Conservation (phyloP, 202 grass and related monocot genomes). For the Musa balbisiana region DNA sequence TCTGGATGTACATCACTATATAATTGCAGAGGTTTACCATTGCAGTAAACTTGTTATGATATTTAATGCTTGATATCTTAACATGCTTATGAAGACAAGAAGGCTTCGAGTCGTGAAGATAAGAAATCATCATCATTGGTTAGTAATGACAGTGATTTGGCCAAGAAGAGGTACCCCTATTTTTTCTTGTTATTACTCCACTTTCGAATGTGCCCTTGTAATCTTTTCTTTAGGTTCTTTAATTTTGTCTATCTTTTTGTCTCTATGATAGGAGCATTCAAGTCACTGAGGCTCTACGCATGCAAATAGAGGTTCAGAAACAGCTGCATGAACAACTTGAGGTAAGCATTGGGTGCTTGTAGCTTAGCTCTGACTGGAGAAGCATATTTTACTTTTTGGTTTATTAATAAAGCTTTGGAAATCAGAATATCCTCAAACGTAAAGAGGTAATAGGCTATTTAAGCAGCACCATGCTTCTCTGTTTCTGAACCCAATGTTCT, state of each 20-base stretch:
- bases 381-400: background rate
- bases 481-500: background rate
- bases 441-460: background rate
- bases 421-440: background rate
- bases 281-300: conserved; percentile 59
- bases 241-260: background rate
- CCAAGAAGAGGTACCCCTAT: conserved; percentile 43
- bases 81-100: conserved; percentile 46
- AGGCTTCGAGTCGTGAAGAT: conserved; percentile 37
- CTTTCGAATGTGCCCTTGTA: background rate
- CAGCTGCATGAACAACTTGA: conserved; percentile 84
- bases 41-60: background rate
- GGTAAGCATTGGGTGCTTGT: conserved; percentile 29
- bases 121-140: conserved; percentile 32
- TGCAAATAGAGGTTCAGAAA: conserved; percentile 92
- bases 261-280: conserved; percentile 38
- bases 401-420: no score
- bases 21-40: background rate
- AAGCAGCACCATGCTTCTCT: background rate
- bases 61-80: background rate
- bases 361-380: background rate
- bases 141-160: conserved; percentile 22
- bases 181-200: conserved; percentile 7
- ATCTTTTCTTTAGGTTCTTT: background rate
- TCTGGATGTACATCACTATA: background rate